Evolutionary conservation across 257 asterid genomes (phyloP), one percentile per base, ranked within the genome.

Genomic region (Nicotiana tabacum): DNA sequence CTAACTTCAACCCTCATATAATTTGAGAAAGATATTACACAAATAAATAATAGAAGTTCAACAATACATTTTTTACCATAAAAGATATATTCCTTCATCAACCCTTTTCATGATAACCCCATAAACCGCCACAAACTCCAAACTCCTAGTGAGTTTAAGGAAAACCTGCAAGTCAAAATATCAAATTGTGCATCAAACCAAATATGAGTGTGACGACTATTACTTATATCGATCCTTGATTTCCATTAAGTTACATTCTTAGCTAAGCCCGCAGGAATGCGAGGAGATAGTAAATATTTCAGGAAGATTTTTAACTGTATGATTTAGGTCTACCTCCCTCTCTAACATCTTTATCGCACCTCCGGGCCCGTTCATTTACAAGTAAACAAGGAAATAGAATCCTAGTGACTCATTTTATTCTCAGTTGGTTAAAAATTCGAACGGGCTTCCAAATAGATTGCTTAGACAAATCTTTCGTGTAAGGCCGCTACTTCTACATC

Each of bases 171-270:
- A 33, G 51, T 33, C 3, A 13, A 66, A 7, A 12, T 16, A 33
- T 16, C 27, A 16, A 66, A 6, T 32, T 66, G 48, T 66, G 74
- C 6, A 66, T 66, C 35, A 66, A 32, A 66, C 9, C 48, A 2
- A 65, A 29, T 6, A 30, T 5, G 7, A 15, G 74, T 2, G 24
- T 18, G 17, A 16, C 3, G 0, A 66, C 74, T 66, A 32, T 11
- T 66, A 66, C 29, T 35, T 67, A 35, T 9, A 35, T 35, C 16
- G 55, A 21, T 35, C 77, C 30, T 67, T 67, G 15, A 16, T 37
- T 68, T 68, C 30, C 77, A 68, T 68, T 9, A 68, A 37, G 77
- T 68, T 68, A 35, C 37, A 68, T 68, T 17, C 77, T 68, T 68
- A 68, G 10, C 29, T n/a, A 37, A 68, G 56, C 37, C 51, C 0